These are phyloP conservation scores for Melocanna baccifera DNA, from an alignment of 176 grass and related monocot genomes.

Conservation along the genomic window DNA sequence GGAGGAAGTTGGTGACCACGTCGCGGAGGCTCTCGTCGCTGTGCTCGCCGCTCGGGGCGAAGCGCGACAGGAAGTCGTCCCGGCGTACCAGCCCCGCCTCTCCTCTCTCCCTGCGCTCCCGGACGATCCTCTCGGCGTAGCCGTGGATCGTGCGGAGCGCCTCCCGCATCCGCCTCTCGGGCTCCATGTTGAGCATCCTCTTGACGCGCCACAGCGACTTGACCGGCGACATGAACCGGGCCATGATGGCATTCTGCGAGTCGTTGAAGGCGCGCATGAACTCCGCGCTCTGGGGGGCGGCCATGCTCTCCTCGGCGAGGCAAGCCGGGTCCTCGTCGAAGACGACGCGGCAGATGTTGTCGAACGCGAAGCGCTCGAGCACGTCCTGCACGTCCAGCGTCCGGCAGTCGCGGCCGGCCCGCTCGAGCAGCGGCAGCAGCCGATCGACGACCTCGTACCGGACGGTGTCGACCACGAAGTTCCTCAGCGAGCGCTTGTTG, in stretches of 20 bases:
- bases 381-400: slow-evolving; percentile 58
- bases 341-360: slow-evolving; percentile 57
- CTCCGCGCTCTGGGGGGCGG: not conserved
- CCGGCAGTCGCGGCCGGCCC: not conserved
- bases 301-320: slow-evolving; percentile 28
- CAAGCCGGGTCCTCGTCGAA: slow-evolving; percentile 59
- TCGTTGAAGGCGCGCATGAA: slow-evolving; percentile 52
- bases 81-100: not conserved
- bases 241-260: slow-evolving; percentile 31
- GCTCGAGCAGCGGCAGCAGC: slow-evolving; percentile 49
- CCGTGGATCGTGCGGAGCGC: slow-evolving; percentile 38
- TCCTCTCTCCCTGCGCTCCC: slow-evolving; percentile 19
- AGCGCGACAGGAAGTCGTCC: slow-evolving; percentile 60
- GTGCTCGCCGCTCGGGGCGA: slow-evolving; percentile 28
- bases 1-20: slow-evolving; percentile 62
- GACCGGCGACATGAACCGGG: slow-evolving; percentile 49
- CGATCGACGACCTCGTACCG: slow-evolving; percentile 35
- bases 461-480: slow-evolving; percentile 37
- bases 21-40: not conserved
- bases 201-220: slow-evolving; percentile 52
- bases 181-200: slow-evolving; percentile 52
- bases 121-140: slow-evolving; percentile 44
- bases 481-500: slow-evolving; percentile 44
- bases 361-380: slow-evolving; percentile 73
- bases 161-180: slow-evolving; percentile 36